Percentiles rank a stretch among this genome's conserved stretches.
These are phyloP conservation scores for Aspergillus sp. DNA, from an alignment of 2,329 filamentous ascomycete species.

Conservation along the genomic window DNA sequence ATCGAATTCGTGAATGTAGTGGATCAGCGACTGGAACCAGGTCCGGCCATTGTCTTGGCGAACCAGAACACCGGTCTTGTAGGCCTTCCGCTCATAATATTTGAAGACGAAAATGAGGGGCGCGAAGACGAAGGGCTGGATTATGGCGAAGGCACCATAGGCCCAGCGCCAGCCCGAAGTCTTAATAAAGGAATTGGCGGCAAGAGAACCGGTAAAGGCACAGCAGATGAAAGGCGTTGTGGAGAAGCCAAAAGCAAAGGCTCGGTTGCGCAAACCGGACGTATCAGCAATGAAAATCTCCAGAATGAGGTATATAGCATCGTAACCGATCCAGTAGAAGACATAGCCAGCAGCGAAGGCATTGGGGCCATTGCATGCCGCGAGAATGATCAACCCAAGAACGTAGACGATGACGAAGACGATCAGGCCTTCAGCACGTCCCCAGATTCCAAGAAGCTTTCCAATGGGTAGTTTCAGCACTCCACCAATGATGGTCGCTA, in stretches of 20 bases:
- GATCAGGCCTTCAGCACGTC: conserved; percentile 60
- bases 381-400: conserved; percentile 61
- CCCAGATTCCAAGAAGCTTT: conserved; percentile 65
- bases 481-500: conserved; percentile 59
- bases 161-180: conserved; percentile 63
- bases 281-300: conserved; percentile 66
- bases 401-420: conserved; percentile 53
- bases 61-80: conserved; percentile 55
- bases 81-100: conserved; percentile 60
- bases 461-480: conserved; percentile 62
- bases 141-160: conserved; percentile 63
- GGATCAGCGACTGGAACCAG: conserved; percentile 47
- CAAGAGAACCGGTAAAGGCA: conserved; percentile 57
- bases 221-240: conserved; percentile 64
- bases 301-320: conserved; percentile 58
- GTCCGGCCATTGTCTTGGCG: conserved; percentile 50
- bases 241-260: conserved; percentile 61
- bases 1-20: conserved; percentile 66
- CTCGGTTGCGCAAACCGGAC: conserved; percentile 60
- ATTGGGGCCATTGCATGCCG: conserved; percentile 60
- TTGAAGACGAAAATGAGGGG: conserved; percentile 60
- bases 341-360: conserved; percentile 66
- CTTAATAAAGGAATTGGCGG: conserved; percentile 53
- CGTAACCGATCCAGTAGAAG: conserved; percentile 62
- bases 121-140: conserved; percentile 57